Percentiles rank a stretch among this genome's conserved stretches.
Conservation (phyloP, 345 rosid genomes). For the Citrus maxima region DNA sequence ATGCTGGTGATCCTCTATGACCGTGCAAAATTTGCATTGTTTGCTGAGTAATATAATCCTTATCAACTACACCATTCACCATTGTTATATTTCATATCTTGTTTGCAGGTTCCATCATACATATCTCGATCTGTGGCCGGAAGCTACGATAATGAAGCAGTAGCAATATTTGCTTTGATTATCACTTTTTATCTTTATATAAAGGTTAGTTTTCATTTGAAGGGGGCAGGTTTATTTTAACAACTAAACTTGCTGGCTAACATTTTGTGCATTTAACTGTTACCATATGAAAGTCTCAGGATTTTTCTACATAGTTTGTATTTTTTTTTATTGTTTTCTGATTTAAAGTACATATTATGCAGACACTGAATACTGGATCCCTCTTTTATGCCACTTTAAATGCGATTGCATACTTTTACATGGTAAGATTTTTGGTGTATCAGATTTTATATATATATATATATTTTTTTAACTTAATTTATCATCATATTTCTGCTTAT, state of each 20-base stretch:
- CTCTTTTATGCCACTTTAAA: slow-evolving; percentile 95
- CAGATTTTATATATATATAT: slow-evolving; percentile 5
- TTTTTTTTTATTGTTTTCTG: slow-evolving; percentile 16
- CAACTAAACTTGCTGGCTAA: background rate
- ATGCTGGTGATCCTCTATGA: background rate
- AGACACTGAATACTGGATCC: slow-evolving; percentile 96
- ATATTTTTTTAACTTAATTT: background rate
- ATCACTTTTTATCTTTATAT: slow-evolving; percentile 90
- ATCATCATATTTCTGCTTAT: slow-evolving; percentile 10
- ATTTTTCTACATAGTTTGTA: slow-evolving; percentile 5
- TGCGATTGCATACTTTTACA: slow-evolving; percentile 80
- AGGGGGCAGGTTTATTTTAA: background rate
- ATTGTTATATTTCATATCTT: slow-evolving; percentile 10
- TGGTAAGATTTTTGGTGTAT: slow-evolving; percentile 42
- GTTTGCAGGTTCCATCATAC: slow-evolving; percentile 88
- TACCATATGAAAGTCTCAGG: background rate
- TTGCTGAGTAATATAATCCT: background rate
- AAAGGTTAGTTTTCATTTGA: slow-evolving; percentile 57
- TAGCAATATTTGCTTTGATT: slow-evolving; percentile 96
- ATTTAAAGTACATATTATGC: slow-evolving; percentile 35
- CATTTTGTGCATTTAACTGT: slow-evolving; percentile 2
- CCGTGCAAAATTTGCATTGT: background rate
- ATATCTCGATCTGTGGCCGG: slow-evolving; percentile 97
- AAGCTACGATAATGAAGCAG: slow-evolving; percentile 99
- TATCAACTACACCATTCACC: background rate